Evolutionary conservation across 1,139 yeast genomes (phyloP).

Genomic region (Saccharomyces hybrid): DNA sequence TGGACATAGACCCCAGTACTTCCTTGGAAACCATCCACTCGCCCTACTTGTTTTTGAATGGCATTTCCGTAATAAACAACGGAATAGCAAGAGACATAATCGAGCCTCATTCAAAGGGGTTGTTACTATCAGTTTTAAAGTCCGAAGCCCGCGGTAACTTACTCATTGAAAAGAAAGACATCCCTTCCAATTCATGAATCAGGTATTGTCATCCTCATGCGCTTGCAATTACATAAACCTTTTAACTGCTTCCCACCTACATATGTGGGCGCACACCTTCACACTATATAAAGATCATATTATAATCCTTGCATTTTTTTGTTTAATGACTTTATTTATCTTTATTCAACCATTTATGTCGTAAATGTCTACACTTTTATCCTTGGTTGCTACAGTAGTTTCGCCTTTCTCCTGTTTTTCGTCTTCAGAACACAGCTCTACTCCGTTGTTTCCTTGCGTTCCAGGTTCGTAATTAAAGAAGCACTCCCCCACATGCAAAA

Average conservation of each 20-base stretch:
- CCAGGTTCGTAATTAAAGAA: conserved; percentile 17
- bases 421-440: background rate
- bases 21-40: conserved; percentile 2
- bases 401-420: conserved; percentile 1
- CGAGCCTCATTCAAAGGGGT: conserved; percentile 11
- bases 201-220: background rate
- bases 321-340: background rate
- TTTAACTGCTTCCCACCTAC: background rate
- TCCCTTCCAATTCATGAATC: conserved; percentile 22
- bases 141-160: conserved; percentile 16
- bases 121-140: conserved; percentile 14
- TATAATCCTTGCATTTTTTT: background rate
- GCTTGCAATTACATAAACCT: background rate
- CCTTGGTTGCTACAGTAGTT: background rate
- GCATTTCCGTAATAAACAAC: conserved; percentile 19
- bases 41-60: conserved; percentile 25
- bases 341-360: background rate
- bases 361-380: background rate
- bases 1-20: conserved; percentile 4
- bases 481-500: conserved; percentile 48
- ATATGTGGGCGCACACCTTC: background rate
- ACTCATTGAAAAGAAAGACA: conserved; percentile 13
- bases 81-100: conserved; percentile 14
- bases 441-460: conserved; percentile 2
- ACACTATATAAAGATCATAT: background rate